Percentiles rank a stretch among this genome's conserved stretches.
Evolutionary conservation across 176 grass and related monocot species (phyloP).

Genomic region (Aegilops bicornis): DNA sequence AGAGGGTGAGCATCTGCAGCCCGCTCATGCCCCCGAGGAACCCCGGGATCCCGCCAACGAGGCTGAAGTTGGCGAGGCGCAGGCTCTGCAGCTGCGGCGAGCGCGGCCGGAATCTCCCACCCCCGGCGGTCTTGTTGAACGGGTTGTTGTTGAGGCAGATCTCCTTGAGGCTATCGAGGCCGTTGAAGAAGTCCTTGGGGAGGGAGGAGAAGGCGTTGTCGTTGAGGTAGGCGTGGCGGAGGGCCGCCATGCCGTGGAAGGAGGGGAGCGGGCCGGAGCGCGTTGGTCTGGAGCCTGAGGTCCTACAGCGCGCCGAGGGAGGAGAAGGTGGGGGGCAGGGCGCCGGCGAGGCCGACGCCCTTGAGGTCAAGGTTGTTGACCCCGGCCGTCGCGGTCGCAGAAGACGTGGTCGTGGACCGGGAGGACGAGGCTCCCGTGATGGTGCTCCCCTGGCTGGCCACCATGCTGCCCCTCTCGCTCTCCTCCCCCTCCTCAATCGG

Average conservation of each 20-base stretch:
- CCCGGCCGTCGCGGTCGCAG: conserved; percentile 55
- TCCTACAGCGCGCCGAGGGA: conserved; percentile 44
- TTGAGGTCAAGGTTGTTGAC: conserved; percentile 90
- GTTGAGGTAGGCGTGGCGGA: conserved; percentile 65
- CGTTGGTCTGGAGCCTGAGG: conserved; percentile 76
- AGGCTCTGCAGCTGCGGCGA: conserved; percentile 46
- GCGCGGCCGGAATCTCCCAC: conserved; percentile 48
- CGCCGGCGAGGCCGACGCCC: conserved; percentile 33
- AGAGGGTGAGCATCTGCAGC: conserved; percentile 51
- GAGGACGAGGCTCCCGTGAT: too few relatives aligned
- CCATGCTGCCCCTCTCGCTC: too few relatives aligned
- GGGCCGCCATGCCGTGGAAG: conserved; percentile 44
- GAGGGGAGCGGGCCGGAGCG: conserved; percentile 62
- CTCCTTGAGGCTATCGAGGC: conserved; percentile 34
- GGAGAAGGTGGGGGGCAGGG: conserved; percentile 30
- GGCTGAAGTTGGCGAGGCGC: conserved; percentile 37
- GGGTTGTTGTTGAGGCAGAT: conserved; percentile 56
- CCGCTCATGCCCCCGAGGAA: conserved; percentile 46
- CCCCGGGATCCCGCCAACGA: conserved; percentile 51
- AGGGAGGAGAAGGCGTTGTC: conserved; percentile 66
- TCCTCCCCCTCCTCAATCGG: too few relatives aligned
- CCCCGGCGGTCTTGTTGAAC: conserved; percentile 49
- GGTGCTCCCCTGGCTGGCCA: too few relatives aligned
- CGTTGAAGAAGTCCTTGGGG: conserved; percentile 67
- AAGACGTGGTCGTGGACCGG: conserved; percentile 61